Evolutionary conservation across 306 rosid species (phyloP), one percentile per base, ranked within the genome.

Genomic region (Castanea mollissima): DNA sequence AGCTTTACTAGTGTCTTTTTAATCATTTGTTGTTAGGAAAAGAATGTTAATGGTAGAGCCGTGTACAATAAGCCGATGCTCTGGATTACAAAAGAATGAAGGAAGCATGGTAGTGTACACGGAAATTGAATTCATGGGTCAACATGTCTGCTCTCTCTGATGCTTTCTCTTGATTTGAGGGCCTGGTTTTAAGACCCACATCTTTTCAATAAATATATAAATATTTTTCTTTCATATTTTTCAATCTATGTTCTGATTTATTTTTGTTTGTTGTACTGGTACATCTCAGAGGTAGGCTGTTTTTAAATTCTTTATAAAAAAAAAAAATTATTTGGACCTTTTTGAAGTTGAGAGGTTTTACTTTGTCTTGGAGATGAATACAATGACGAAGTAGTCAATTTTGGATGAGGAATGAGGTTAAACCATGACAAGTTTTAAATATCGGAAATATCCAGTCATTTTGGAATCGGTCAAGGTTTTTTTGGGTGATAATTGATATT

Each of bases 41-140:
- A 31, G 10, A 10, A 56, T 19, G 1, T 2, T 2, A 0, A 20
- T 64, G 14, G 18, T 16, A 25, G 67, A 85, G 21, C 89, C 84
- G 97, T 94, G 89, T 84, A 91, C 93, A 91, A 92, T 92, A 94
- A 94, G 98, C 97, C 97, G 97, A 92, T 94, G 98, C 97, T 91
- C 90, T 92, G 98, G 96, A 88, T 27, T 5, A 71, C 18, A n/a
- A 5, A 3, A 57, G 0, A 20, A 91, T 85, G 98, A 94, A 94
- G 93, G 90, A 6, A 81, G 92, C 98, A 94, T 94, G 97, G 98
- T 90, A 55, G 65, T 86, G 92, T 87, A 91, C 88, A 91, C 97
- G 80, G 92, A 94, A 75, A 92, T 89, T 71, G 82, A 91, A 46
- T 0, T 19, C 4, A 10, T n/a, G 76, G 97, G 92, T 94, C 89